Conservation (phyloP, 2,329 filamentous ascomycete species). For the Claviceps spartinae region DNA sequence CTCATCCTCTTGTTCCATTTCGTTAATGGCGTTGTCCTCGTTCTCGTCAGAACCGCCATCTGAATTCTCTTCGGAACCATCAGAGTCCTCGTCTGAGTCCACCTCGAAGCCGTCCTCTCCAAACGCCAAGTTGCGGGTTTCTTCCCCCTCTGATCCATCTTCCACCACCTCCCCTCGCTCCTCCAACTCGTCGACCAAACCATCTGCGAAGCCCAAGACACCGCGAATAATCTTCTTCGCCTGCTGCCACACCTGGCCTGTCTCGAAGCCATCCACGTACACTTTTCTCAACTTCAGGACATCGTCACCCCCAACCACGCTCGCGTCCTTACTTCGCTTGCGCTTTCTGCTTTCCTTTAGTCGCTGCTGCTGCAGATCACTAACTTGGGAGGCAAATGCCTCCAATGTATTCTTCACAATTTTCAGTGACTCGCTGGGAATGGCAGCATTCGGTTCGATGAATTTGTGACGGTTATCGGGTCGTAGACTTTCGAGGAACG, state of each 20-base stretch:
- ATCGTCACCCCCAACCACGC: slow-evolving; percentile 25
- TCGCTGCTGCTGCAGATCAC: slow-evolving; percentile 56
- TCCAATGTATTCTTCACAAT: slow-evolving; percentile 74
- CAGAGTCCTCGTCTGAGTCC: slow-evolving; percentile 17
- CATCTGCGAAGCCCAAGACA: slow-evolving; percentile 34
- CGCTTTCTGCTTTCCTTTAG: slow-evolving; percentile 63
- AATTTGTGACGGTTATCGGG: slow-evolving; percentile 56
- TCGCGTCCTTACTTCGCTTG: slow-evolving; percentile 46
- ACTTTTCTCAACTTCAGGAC: slow-evolving; percentile 69
- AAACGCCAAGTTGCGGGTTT: slow-evolving; percentile 14
- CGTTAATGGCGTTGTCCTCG: slow-evolving; percentile 21
- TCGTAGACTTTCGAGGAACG: slow-evolving; percentile 43
- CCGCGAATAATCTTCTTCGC: slow-evolving; percentile 63
- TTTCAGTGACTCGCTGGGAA: slow-evolving; percentile 57
- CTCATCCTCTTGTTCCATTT: slow-evolving; percentile 24
- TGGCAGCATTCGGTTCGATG: slow-evolving; percentile 53
- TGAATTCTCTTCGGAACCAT: slow-evolving; percentile 12
- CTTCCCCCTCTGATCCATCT: slow-evolving; percentile 18
- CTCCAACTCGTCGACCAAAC: slow-evolving; percentile 34
- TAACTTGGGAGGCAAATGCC: slow-evolving; percentile 59
- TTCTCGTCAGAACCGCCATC: slow-evolving; percentile 8
- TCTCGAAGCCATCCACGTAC: slow-evolving; percentile 75
- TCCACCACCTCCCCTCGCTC: slow-evolving; percentile 31
- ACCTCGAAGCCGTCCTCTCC: slow-evolving; percentile 19
- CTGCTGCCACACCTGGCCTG: slow-evolving; percentile 89